Conservation (phyloP, 208 protist genomes). For the Crithidia expoeki region DNA sequence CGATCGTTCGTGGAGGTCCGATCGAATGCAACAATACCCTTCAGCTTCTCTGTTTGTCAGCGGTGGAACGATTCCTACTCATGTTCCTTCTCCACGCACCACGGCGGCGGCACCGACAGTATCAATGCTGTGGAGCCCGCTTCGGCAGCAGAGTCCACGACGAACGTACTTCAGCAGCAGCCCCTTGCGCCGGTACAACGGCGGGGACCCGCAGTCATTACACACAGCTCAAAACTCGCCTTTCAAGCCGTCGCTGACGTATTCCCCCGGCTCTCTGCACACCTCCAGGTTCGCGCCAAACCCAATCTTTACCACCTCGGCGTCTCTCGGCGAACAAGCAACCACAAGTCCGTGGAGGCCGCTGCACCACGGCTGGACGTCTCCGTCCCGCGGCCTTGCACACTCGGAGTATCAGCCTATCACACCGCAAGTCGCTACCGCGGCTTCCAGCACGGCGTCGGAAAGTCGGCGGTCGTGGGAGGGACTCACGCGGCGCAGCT, state of each 20-base stretch:
- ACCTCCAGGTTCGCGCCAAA: background rate
- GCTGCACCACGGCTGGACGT: slow-evolving; percentile 3
- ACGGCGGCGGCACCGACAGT: background rate
- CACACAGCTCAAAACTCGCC: background rate
- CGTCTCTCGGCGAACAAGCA: background rate
- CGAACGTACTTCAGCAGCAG: slow-evolving; percentile 6
- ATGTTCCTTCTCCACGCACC: background rate
- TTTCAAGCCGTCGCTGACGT: slow-evolving; percentile 20
- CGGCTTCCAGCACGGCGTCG: slow-evolving; percentile 11
- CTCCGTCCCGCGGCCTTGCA: background rate
- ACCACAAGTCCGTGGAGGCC: background rate
- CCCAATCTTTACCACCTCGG: background rate
- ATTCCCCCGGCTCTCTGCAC: slow-evolving; percentile 6
- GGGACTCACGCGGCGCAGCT: background rate
- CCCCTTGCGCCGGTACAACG: slow-evolving; percentile 10
- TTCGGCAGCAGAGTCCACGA: slow-evolving; percentile 8
- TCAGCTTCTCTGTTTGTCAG: background rate
- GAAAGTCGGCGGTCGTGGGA: slow-evolving; percentile 20
- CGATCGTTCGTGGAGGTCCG: background rate
- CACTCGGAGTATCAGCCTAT: slow-evolving; percentile 9
- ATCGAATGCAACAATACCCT: background rate
- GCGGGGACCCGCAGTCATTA: background rate
- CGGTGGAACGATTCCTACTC: background rate
- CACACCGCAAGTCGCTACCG: background rate
- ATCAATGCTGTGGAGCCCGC: slow-evolving; percentile 11